Base-by-base conservation (phyloP, 2,329 filamentous ascomycete genomes). In the Lecanicillium sp. region DNA sequence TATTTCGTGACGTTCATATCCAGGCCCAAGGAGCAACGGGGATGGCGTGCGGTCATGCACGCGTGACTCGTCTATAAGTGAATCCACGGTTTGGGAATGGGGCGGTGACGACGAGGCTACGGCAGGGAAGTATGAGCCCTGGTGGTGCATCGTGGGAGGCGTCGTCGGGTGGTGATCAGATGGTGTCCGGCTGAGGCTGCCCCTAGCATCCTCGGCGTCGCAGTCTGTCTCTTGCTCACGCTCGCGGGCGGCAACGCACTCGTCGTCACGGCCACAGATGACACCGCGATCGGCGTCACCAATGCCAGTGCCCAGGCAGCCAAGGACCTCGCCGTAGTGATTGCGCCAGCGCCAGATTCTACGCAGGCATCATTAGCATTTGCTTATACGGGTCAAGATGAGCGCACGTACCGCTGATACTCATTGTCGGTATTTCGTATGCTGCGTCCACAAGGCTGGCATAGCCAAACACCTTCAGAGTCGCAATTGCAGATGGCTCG, bases 321-420 rank as follows among this genome's bases (percentile, higher is more conserved):
- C 81, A 3, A 89, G 83, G 1, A 87, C 79, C 47, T 87, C 84
- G 13, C 81, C 82, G 57, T 95, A 96, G 17, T 87, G 79, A 29
- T 78, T 86, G 36, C 89, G 81, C 89, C 89, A 96, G 45, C 79
- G 84, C 88, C 89, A 96, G 39, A 89, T 86, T 4, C 75, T 79
- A 27, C 15, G 18, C 14, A 44, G n/a, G n/a, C n/a, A n/a, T n/a
- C n/a, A n/a, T n/a, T n/a, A n/a, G n/a, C n/a, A n/a, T n/a, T n/a
- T n/a, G n/a, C n/a, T n/a, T n/a, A n/a, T n/a, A n/a, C n/a, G n/a
- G n/a, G n/a, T n/a, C n/a, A 25, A 19, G 19, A 22, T 17, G 14
- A 33, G 17, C 29, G 5, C 25, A 9, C 9, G 25, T 60, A 78
- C 74, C 69, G 62, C 51, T 70, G 67, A 44, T 82, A 81, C 40